Conservation (phyloP, 768 basidiomycete genomes). For the Lactarius evosmus region DNA sequence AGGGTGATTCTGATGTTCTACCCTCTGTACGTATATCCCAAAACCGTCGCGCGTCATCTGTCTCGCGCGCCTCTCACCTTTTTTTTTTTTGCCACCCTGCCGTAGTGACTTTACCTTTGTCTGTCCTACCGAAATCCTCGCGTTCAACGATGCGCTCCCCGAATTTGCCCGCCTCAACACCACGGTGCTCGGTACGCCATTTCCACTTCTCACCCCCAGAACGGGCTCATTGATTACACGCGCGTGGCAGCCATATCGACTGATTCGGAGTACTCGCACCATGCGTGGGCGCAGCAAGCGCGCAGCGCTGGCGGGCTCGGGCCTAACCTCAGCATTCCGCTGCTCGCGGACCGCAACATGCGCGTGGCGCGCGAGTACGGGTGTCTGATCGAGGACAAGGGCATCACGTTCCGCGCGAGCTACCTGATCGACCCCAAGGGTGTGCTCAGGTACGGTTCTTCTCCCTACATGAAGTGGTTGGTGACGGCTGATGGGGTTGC, state of each 20-base stretch:
- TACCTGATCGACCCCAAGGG: slow-evolving; percentile 89
- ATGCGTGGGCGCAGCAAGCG: slow-evolving; percentile 80
- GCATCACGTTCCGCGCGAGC: slow-evolving; percentile 81
- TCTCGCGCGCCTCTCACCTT: background rate
- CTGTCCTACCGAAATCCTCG: slow-evolving; percentile 94
- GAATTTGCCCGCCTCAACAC: slow-evolving; percentile 73
- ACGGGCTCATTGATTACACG: slow-evolving; percentile 11
- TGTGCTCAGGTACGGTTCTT: slow-evolving; percentile 50
- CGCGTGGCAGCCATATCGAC: slow-evolving; percentile 66
- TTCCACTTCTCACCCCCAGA: background rate
- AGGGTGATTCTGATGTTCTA: slow-evolving; percentile 97
- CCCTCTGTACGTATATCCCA: slow-evolving; percentile 64
- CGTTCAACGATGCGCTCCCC: slow-evolving; percentile 85
- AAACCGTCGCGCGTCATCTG: background rate
- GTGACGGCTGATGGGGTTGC: background rate
- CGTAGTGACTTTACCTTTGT: slow-evolving; percentile 82
- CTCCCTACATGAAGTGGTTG: background rate
- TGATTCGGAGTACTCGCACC: slow-evolving; percentile 85
- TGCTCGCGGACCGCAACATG: slow-evolving; percentile 79
- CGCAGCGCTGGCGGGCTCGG: slow-evolving; percentile 89
- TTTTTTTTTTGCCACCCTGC: background rate
- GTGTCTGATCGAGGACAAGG: slow-evolving; percentile 83
- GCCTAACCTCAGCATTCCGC: slow-evolving; percentile 79
- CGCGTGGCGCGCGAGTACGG: slow-evolving; percentile 81
- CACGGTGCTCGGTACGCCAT: slow-evolving; percentile 63